Evolutionary conservation across 176 grass and related monocot species (phyloP).

Genomic region (Zizania latifolia): DNA sequence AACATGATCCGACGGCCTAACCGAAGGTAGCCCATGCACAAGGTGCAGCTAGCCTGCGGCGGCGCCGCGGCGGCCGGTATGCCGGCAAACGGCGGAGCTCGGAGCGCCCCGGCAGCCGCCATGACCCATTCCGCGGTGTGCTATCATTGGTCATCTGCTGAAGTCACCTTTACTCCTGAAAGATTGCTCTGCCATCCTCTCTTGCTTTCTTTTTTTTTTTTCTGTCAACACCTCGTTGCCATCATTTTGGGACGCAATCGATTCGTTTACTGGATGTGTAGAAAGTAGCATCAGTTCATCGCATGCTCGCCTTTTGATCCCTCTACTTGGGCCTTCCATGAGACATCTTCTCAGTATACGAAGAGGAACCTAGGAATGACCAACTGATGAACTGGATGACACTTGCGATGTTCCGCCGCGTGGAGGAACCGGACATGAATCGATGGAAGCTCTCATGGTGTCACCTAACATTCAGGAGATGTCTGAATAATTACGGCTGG

Average conservation of each 20-base stretch:
- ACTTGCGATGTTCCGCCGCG: background rate
- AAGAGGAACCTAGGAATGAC: constrained; percentile 20
- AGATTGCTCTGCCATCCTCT: background rate
- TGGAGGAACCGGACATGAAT: background rate
- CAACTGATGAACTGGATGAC: background rate
- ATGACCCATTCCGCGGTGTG: too few species aligned
- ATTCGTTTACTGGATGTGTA: background rate
- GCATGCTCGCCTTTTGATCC: background rate
- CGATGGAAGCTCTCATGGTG: constrained; percentile 7
- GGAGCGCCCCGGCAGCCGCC: too few species aligned
- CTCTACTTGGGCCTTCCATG: background rate
- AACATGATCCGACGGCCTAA: too few species aligned
- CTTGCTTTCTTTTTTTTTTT: too few species aligned
- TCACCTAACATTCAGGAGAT: background rate
- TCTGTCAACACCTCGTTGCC: background rate
- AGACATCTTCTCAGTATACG: background rate
- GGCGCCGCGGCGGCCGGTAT: too few species aligned
- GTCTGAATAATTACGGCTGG: background rate
- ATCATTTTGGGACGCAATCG: constrained; percentile 12
- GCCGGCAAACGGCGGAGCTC: too few species aligned
- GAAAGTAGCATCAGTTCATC: background rate
- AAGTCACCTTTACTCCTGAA: constrained; percentile 3
- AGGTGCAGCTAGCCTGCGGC: too few species aligned
- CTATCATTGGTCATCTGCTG: constrained; percentile 5
- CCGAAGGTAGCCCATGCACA: too few species aligned